phyloP scores from a whole-genome alignment of 1,139 yeast species.

The Arxiozyma heterogenica region DNA sequence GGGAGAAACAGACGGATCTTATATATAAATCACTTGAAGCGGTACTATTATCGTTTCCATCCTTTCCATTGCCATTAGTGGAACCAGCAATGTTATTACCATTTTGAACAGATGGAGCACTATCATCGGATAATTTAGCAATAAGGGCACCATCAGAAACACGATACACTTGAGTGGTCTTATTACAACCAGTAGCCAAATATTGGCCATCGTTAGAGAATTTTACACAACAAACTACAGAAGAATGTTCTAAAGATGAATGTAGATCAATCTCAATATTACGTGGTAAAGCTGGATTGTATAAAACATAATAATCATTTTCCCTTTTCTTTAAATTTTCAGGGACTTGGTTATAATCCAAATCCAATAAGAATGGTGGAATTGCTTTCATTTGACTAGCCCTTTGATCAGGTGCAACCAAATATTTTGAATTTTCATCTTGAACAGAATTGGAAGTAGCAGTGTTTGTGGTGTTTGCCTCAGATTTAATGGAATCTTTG shows the following conservation, averaged over 20 bases:
- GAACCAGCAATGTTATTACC: background rate
- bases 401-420: slow-evolving; percentile 36
- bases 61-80: slow-evolving; percentile 3
- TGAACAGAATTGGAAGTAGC: background rate
- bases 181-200: slow-evolving; percentile 95
- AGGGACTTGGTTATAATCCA: slow-evolving; percentile 71
- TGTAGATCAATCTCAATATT: slow-evolving; percentile 76
- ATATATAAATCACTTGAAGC: slow-evolving; percentile 68
- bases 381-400: slow-evolving; percentile 62
- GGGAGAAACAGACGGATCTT: slow-evolving; percentile 92
- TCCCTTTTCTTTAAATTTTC: slow-evolving; percentile 76
- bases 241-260: slow-evolving; percentile 81
- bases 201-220: slow-evolving; percentile 88
- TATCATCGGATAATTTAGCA: slow-evolving; percentile 81
- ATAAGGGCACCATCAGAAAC: slow-evolving; percentile 87
- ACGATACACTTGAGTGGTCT: slow-evolving; percentile 87
- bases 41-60: slow-evolving; percentile 5
- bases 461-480: background rate
- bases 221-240: slow-evolving; percentile 94
- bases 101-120: slow-evolving; percentile 27
- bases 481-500: background rate
- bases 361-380: slow-evolving; percentile 73
- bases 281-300: slow-evolving; percentile 78
- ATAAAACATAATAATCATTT: slow-evolving; percentile 80
- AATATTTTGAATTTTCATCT: slow-evolving; percentile 25